Percentiles rank a stretch among this genome's conserved stretches.
phyloP scores from a whole-genome alignment of 176 grass and related monocot genomes.

The Phoenix dactylifera region DNA sequence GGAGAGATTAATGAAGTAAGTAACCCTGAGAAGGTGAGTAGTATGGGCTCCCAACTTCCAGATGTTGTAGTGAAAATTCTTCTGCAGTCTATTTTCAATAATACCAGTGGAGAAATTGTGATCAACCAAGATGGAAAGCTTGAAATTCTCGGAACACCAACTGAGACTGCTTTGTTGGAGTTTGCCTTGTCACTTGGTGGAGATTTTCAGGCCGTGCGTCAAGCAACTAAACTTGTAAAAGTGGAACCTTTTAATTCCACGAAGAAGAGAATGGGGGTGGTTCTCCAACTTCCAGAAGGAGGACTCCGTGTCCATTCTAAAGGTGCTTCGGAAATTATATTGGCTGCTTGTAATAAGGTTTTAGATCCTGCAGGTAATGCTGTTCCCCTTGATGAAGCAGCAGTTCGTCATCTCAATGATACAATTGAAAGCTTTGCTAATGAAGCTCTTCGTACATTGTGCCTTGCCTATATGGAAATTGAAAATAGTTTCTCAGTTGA shows the following conservation, averaged over 20 bases:
- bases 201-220: conserved; percentile 58
- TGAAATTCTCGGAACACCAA: conserved; percentile 84
- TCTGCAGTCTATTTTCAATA: conserved; percentile 87
- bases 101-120: conserved; percentile 90
- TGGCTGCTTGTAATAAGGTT: conserved; percentile 67
- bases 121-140: conserved; percentile 47
- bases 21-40: conserved; percentile 34
- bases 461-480: conserved; percentile 83
- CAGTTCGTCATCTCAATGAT: conserved; percentile 47
- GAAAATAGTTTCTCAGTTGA: conserved; percentile 40
- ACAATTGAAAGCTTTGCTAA: conserved; percentile 70
- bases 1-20: conserved; percentile 52
- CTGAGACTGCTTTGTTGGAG: conserved; percentile 81
- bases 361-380: conserved; percentile 54
- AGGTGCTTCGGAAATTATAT: conserved; percentile 93
- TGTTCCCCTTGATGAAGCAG: conserved; percentile 48
- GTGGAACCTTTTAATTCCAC: conserved; percentile 95
- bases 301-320: conserved; percentile 63
- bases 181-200: conserved; percentile 88
- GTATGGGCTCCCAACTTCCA: conserved; percentile 59
- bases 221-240: conserved; percentile 64
- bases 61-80: conserved; percentile 49
- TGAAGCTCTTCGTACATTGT: conserved; percentile 87
- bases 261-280: conserved; percentile 89
- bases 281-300: conserved; percentile 67